A percentile compares a stretch with the other conserved stretches of the same genome.
Evolutionary conservation across 2,329 filamentous ascomycete species (phyloP).

Genomic region (Calonectria leucothoes): DNA sequence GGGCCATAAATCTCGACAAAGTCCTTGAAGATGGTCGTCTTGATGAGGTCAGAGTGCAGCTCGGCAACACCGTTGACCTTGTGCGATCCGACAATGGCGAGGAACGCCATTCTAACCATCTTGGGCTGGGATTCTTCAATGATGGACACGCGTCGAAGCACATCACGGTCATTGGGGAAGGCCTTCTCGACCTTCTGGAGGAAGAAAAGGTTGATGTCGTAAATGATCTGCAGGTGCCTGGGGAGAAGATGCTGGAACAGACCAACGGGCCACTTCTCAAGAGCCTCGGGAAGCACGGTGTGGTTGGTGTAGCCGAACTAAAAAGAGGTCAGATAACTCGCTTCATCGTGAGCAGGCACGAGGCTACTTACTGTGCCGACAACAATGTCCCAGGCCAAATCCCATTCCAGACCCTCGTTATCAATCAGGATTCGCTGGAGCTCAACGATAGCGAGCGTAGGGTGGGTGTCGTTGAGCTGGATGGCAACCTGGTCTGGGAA

Average conservation of each 20-base stretch:
- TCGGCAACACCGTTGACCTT: conserved; percentile 99
- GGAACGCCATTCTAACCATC: conserved; percentile 97
- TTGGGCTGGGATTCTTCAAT: conserved; percentile 97
- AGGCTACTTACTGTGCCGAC: conserved; percentile 67
- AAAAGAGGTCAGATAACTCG: conserved; percentile 28
- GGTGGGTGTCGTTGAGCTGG: conserved; percentile 98
- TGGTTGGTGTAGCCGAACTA: conserved; percentile 98
- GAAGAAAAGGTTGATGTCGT: conserved; percentile 97
- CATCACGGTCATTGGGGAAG: conserved; percentile 89
- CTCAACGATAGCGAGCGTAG: conserved; percentile 95
- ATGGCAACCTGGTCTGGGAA: conserved; percentile 97
- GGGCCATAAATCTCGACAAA: conserved; percentile 95
- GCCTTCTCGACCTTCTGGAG: conserved; percentile 89
- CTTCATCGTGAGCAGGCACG: no score
- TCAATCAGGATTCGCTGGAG: conserved; percentile 93
- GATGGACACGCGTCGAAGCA: conserved; percentile 90
- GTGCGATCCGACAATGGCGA: conserved; percentile 97
- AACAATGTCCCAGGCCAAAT: conserved; percentile 88
- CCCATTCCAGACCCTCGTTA: conserved; percentile 91
- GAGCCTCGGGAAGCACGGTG: conserved; percentile 93
- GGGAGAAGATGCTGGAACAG: conserved; percentile 93
- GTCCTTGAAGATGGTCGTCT: conserved; percentile 99
- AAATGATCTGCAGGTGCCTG: conserved; percentile 95
- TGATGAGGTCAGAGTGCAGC: conserved; percentile 96
- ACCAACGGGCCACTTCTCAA: conserved; percentile 98